Conservation (phyloP, 139 green algal species). For the Coccomyxa sp. region DNA sequence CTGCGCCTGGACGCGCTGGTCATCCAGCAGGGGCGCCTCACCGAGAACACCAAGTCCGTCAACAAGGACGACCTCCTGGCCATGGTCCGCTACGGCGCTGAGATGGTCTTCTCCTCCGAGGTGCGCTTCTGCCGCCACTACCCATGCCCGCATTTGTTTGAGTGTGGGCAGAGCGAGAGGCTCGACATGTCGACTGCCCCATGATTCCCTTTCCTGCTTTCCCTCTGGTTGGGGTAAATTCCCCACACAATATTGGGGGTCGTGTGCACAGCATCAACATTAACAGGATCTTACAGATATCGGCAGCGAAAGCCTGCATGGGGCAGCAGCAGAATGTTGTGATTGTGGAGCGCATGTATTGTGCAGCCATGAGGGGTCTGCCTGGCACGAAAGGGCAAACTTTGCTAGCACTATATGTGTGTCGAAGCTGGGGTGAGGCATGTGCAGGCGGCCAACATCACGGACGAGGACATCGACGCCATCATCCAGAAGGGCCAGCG, state of each 20-base stretch:
- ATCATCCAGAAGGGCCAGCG: constrained; percentile 94
- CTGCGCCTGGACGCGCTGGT: constrained; percentile 97
- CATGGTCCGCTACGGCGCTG: constrained; percentile 98
- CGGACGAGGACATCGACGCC: constrained; percentile 90
- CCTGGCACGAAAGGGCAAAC: too few relatives aligned
- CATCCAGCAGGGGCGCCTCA: constrained; percentile 98
- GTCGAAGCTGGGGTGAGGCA: not conserved
- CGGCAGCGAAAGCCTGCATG: too few relatives aligned
- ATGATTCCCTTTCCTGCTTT: too few relatives aligned
- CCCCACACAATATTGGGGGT: too few relatives aligned
- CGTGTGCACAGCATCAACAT: not conserved
- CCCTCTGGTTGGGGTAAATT: too few relatives aligned
- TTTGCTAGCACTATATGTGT: too few relatives aligned
- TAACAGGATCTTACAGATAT: too few relatives aligned
- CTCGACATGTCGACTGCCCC: too few relatives aligned
- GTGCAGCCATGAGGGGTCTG: not conserved
- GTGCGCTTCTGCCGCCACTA: too few relatives aligned
- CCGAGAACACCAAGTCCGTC: constrained; percentile 82
- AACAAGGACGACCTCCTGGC: constrained; percentile 98
- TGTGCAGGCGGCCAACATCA: constrained; percentile 50
- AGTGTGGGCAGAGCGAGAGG: too few relatives aligned
- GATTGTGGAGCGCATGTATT: not conserved
- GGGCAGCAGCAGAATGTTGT: not conserved
- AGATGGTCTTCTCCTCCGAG: constrained; percentile 87
- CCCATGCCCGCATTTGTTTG: too few relatives aligned